Conservation (phyloP, 257 asterid species). For the Solanum neorickii region DNA sequence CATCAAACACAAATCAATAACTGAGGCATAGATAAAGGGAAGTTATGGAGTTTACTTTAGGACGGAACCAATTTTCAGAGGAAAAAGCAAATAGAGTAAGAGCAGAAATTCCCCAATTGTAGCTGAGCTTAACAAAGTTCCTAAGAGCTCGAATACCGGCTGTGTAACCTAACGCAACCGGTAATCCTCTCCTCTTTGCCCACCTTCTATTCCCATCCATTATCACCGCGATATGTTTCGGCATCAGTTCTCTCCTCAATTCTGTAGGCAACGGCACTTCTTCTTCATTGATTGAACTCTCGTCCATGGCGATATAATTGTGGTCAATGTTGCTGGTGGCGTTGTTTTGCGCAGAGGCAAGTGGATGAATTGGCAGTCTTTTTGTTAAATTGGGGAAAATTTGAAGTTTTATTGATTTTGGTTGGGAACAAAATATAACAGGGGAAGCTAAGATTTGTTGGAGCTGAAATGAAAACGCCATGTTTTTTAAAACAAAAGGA, state of each 20-base stretch:
- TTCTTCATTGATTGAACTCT: not conserved
- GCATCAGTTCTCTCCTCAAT: slow-evolving; percentile 11
- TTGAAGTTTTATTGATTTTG: not conserved
- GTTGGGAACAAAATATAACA: not conserved
- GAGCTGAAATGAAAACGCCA: not conserved
- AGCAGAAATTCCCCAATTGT: slow-evolving; percentile 36
- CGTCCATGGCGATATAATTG: too few relatives aligned
- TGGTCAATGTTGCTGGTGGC: not conserved
- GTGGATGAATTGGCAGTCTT: not conserved
- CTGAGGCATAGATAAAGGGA: not conserved
- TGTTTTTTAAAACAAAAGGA: not conserved
- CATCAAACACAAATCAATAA: not conserved
- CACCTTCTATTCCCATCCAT: slow-evolving; percentile 60
- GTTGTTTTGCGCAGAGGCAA: not conserved
- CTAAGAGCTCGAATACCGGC: slow-evolving; percentile 37
- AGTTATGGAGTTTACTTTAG: slow-evolving; percentile 23
- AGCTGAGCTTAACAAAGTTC: slow-evolving; percentile 24
- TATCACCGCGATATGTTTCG: slow-evolving; percentile 38
- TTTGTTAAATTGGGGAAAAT: not conserved
- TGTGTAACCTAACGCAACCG: slow-evolving; percentile 32
- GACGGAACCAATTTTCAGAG: slow-evolving; percentile 57
- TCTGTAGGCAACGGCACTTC: not conserved
- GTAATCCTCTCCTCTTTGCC: slow-evolving; percentile 42
- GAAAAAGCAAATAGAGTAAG: slow-evolving; percentile 65
- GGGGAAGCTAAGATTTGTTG: not conserved